Percentiles rank a stretch among this genome's conserved stretches.
phyloP scores from a whole-genome alignment of 164 flowering plant genomes.

The Piper longum region DNA sequence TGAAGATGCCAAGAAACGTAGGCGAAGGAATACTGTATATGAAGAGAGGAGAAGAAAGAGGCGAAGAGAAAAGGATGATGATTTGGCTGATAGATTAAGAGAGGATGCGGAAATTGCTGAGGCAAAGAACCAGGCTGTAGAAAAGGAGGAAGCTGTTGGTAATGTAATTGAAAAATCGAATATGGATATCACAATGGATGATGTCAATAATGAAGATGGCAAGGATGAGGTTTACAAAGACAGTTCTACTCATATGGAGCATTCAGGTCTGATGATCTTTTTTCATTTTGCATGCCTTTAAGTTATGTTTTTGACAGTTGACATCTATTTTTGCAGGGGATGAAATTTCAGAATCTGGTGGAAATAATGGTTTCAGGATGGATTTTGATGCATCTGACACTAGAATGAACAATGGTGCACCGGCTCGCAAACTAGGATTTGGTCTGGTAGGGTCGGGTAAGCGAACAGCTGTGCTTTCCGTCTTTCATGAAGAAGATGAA shows the following conservation, averaged over 20 bases:
- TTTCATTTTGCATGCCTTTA: not conserved
- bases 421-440: slow-evolving; percentile 74
- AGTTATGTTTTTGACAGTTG: not conserved
- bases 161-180: slow-evolving; percentile 27
- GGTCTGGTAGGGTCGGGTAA: slow-evolving; percentile 91
- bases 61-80: slow-evolving; percentile 80
- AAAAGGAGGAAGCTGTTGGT: slow-evolving; percentile 42
- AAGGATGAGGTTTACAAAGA: slow-evolving; percentile 24
- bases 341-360: slow-evolving; percentile 32
- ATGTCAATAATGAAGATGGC: slow-evolving; percentile 23
- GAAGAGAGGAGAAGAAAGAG: slow-evolving; percentile 80
- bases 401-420: slow-evolving; percentile 31
- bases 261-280: slow-evolving; percentile 19
- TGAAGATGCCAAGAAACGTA: slow-evolving; percentile 61
- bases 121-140: slow-evolving; percentile 59
- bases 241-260: slow-evolving; percentile 21
- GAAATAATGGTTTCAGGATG: slow-evolving; percentile 29
- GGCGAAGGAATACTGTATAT: slow-evolving; percentile 48
- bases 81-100: slow-evolving; percentile 56
- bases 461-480: slow-evolving; percentile 82
- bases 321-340: slow-evolving; percentile 23
- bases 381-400: slow-evolving; percentile 25
- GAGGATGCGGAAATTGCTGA: slow-evolving; percentile 87
- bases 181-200: slow-evolving; percentile 15
- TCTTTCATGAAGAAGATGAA: slow-evolving; percentile 87